phyloP scores from a whole-genome alignment of 2,329 filamentous ascomycete species.

The Aureobasidium subglaciale region DNA sequence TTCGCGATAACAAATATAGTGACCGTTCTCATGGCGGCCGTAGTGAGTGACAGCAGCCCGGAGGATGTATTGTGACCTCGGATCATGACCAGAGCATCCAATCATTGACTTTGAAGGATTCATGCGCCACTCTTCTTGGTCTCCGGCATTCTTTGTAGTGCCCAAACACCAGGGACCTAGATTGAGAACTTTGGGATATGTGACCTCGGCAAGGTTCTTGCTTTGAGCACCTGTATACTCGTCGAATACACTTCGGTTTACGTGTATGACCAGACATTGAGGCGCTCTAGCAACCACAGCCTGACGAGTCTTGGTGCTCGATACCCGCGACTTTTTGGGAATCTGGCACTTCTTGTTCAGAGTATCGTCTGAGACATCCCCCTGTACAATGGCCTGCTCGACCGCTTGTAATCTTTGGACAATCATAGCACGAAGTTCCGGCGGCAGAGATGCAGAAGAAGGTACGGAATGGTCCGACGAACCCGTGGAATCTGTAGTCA shows the following conservation, averaged over 20 bases:
- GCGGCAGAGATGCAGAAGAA: slow-evolving; percentile 29
- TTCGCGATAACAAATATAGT: slow-evolving; percentile 86
- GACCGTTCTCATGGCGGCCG: slow-evolving; percentile 87
- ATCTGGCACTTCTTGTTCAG: slow-evolving; percentile 41
- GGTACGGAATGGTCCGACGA: background rate
- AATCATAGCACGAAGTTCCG: slow-evolving; percentile 37
- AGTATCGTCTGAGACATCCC: slow-evolving; percentile 62
- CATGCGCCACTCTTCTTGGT: slow-evolving; percentile 61
- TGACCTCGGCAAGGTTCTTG: slow-evolving; percentile 76
- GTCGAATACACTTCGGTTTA: slow-evolving; percentile 89
- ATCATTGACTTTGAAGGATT: slow-evolving; percentile 69
- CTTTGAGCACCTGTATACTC: slow-evolving; percentile 69
- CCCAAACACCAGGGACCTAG: slow-evolving; percentile 81
- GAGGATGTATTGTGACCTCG: slow-evolving; percentile 59
- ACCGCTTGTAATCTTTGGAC: slow-evolving; percentile 56
- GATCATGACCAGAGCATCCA: slow-evolving; percentile 25
- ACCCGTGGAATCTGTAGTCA: slow-evolving; percentile 25
- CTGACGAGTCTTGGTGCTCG: slow-evolving; percentile 82
- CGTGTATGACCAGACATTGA: slow-evolving; percentile 71
- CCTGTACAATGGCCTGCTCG: slow-evolving; percentile 64
- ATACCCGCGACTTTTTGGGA: slow-evolving; percentile 57
- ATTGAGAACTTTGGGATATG: slow-evolving; percentile 68
- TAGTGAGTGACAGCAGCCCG: slow-evolving; percentile 82
- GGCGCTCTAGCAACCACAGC: slow-evolving; percentile 78
- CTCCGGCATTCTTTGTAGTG: slow-evolving; percentile 19